A percentile compares a stretch with the other conserved stretches of the same genome.
Conservation (phyloP, 225 moss, liverwort and hornwort species). For the Bryoerythrophyllum caledonicum region DNA sequence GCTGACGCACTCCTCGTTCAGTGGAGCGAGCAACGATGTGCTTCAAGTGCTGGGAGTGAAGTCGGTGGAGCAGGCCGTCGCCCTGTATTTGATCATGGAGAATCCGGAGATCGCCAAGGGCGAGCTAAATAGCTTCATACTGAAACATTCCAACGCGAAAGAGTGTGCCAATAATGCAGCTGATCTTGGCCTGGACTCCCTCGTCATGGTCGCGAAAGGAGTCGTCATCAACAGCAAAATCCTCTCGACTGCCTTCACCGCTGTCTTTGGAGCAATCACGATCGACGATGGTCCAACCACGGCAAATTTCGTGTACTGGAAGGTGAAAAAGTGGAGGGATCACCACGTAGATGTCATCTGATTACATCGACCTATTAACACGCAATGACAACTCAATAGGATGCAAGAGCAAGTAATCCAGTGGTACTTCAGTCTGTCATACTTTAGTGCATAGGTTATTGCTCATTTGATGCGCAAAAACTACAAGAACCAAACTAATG, state of each 20-base stretch:
- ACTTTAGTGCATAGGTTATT: background rate
- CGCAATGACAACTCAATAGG: background rate
- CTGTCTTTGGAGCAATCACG: conserved; percentile 46
- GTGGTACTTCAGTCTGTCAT: background rate
- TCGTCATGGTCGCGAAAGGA: conserved; percentile 40
- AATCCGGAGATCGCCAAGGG: conserved; percentile 25
- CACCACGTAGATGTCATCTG: conserved; percentile 3
- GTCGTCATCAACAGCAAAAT: conserved; percentile 18
- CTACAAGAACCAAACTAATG: background rate
- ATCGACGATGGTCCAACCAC: conserved; percentile 36
- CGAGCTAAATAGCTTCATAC: conserved; percentile 22
- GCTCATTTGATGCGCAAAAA: conserved; percentile 11
- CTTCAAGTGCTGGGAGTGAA: conserved; percentile 46
- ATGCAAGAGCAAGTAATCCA: conserved; percentile 4
- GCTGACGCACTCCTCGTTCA: conserved; percentile 55
- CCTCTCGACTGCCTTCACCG: conserved; percentile 38
- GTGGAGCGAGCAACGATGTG: conserved; percentile 38
- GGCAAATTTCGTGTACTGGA: conserved; percentile 42
- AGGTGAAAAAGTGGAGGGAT: conserved; percentile 40
- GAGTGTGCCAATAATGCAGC: conserved; percentile 31
- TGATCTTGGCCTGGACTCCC: conserved; percentile 29
- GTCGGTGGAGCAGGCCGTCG: conserved; percentile 44
- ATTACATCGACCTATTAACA: background rate
- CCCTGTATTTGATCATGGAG: conserved; percentile 32
- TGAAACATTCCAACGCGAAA: background rate